A percentile compares a stretch with the other conserved stretches of the same genome.
phyloP scores from a whole-genome alignment of 495 filamentous ascomycete genomes.

The Mytilinidion resinicola region DNA sequence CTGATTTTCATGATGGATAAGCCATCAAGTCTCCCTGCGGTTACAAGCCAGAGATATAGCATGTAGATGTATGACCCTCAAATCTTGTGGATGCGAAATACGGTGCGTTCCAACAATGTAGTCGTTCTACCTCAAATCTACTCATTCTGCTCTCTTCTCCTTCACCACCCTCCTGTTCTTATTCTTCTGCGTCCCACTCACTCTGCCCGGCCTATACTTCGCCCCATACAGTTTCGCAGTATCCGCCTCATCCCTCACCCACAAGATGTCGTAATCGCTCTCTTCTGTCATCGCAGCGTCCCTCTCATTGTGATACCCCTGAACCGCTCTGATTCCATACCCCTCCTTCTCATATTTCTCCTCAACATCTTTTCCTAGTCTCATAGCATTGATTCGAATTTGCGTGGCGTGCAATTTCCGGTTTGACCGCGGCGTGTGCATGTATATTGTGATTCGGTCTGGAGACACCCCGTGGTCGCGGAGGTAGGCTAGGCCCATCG shows the following conservation, averaged over 20 bases:
- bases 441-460: constrained; percentile 8
- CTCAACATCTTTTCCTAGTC: not conserved
- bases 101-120: no score
- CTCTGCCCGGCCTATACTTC: constrained; percentile 3
- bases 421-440: constrained; percentile 2
- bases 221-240: constrained; percentile 7
- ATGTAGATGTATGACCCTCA: no score
- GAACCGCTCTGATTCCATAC: constrained; percentile 5
- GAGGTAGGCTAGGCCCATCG: constrained; percentile 7
- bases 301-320: constrained; percentile 9
- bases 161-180: constrained; percentile 10
- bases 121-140: not conserved
- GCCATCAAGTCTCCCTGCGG: no score
- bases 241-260: constrained; percentile 7
- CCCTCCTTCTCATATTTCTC: constrained; percentile 11
- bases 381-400: constrained; percentile 5
- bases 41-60: no score
- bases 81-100: no score
- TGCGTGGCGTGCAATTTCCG: constrained; percentile 10
- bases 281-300: constrained; percentile 10
- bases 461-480: not conserved
- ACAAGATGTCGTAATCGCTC: constrained; percentile 12
- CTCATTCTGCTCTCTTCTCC: not conserved
- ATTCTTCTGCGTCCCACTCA: constrained; percentile 18
- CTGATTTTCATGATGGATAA: no score